Evolutionary conservation across 352 stramenopile species (phyloP), one percentile per base, ranked within the genome.

Genomic region (Thraustotheca clavata): DNA sequence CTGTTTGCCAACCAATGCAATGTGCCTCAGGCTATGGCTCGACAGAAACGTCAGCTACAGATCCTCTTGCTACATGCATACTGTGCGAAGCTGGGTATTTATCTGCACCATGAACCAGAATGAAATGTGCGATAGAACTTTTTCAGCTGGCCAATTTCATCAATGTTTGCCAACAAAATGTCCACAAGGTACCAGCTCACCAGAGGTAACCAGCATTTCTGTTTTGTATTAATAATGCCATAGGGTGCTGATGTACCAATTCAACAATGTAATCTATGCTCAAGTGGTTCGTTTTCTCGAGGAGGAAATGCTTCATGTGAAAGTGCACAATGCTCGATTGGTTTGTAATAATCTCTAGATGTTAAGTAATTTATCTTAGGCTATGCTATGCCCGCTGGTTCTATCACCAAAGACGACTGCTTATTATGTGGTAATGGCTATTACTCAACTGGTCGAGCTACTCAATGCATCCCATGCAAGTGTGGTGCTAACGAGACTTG

Each of bases 41-140:
- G 9, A 29, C 59, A 1, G 24, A 49, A 0, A 52, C 68, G 12
- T 68, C 69, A 0, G 73, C 73, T 11, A 63, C 49, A 12, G 65
- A 77, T 24, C n/a, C 73, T 12, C 71, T 60, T n/a, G 49, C 55
- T 6, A 75, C 69, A 1, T 83, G 75, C 54, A 46, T 48, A 16
- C 20, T 62, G 33, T 62, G 54, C 26, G 11, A 22, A 26, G 33
- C 54, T 4, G 54, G 54, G 54, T 62, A 62, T 32, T 48, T 0
- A n/a, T n/a, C 34, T 18, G 1, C 4, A 27, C 35, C 4, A 20
- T 1, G 6, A 41, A 32, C 12, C 34, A 20, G 14, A 47, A n/a
- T 24, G n/a, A 16, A 32, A 12, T 4, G 4, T 49, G 11, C n/a
- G n/a, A 3, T 32, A 62, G 54, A 4, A 48, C 32, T 1, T 62